Conservation (phyloP, 441 rosid species). For the Pelargonium australe region DNA sequence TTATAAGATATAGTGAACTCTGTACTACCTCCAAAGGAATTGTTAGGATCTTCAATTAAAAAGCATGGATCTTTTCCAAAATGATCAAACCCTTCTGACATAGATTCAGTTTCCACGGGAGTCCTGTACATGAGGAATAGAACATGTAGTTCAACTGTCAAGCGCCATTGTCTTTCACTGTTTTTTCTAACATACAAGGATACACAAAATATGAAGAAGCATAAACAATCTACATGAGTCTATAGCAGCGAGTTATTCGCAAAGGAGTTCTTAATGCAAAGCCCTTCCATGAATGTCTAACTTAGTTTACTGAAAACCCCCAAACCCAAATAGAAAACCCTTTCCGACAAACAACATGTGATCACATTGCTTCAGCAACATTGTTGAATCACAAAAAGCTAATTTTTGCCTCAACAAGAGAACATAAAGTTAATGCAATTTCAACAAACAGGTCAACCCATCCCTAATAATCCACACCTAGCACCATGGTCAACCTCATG, state of each 20-base stretch:
- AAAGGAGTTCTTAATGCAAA: no score
- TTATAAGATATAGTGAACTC: constrained; percentile 51
- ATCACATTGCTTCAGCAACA: no score
- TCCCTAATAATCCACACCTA: background rate
- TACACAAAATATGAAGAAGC: background rate
- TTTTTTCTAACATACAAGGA: background rate
- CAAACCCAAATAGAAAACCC: no score
- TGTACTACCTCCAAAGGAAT: constrained; percentile 43
- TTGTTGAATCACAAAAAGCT: no score
- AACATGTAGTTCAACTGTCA: background rate
- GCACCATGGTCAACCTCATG: background rate
- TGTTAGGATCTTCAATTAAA: constrained; percentile 55
- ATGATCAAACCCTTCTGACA: constrained; percentile 55
- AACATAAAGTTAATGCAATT: no score
- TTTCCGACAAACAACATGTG: no score
- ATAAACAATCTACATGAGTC: no score
- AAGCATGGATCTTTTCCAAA: constrained; percentile 42
- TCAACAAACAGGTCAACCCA: no score
- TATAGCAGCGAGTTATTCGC: no score
- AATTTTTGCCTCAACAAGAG: no score
- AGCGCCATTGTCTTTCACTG: background rate
- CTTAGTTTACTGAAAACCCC: no score
- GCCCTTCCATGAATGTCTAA: no score
- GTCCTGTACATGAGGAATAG: constrained; percentile 44
- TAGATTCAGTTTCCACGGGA: constrained; percentile 53